These are phyloP conservation scores for Nicotiana undulata DNA, from an alignment of 257 asterid genomes.

Conservation along the genomic window DNA sequence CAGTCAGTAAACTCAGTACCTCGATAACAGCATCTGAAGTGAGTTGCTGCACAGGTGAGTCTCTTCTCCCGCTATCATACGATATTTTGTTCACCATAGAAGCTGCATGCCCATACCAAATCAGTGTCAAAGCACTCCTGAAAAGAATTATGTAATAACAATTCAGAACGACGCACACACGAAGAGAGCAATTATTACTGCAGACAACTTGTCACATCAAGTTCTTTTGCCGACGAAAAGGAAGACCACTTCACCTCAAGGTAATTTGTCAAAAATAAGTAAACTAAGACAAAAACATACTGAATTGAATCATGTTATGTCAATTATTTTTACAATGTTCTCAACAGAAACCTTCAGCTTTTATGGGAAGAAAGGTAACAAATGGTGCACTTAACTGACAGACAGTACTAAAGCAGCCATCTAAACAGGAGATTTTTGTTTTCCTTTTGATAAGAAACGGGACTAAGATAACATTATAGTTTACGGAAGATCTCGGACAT, in stretches of 20 bases:
- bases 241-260: background rate
- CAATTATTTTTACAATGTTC: background rate
- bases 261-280: background rate
- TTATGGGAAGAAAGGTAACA: background rate
- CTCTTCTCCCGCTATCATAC: constrained; percentile 32
- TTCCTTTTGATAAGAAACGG: background rate
- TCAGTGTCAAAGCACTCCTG: constrained; percentile 97
- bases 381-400: background rate
- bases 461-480: background rate
- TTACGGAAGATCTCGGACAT: background rate
- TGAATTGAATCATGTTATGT: background rate
- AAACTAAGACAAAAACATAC: background rate
- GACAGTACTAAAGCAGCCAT: background rate
- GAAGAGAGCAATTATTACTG: background rate
- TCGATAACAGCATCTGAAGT: constrained; percentile 85
- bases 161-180: constrained; percentile 37
- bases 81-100: constrained; percentile 67
- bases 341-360: background rate
- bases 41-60: constrained; percentile 59
- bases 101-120: constrained; percentile 99
- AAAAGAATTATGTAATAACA: constrained; percentile 57
- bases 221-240: background rate
- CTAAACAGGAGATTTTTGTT: background rate
- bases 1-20: constrained; percentile 28
- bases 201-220: background rate